Conservation (phyloP, 2,329 filamentous ascomycete genomes). For the Claviceps sp. region DNA sequence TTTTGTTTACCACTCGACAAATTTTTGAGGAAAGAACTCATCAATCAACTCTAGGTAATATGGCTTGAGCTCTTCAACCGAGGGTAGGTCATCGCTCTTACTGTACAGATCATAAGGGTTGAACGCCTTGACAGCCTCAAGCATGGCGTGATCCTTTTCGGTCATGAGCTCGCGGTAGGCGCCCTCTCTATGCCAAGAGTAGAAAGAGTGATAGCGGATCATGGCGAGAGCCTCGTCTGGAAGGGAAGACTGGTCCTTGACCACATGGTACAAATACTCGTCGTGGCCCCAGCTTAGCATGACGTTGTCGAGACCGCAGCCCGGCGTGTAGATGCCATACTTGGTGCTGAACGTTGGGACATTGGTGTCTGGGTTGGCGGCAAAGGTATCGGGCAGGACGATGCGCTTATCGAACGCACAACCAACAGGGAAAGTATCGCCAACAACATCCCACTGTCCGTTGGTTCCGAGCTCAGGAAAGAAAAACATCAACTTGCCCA, state of each 20-base stretch:
- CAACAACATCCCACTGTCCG: conserved; percentile 89
- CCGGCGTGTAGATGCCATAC: conserved; percentile 65
- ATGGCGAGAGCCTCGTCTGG: conserved; percentile 77
- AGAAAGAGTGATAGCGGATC: conserved; percentile 89
- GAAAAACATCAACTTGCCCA: conserved; percentile 70
- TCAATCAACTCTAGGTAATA: conserved; percentile 30
- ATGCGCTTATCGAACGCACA: conserved; percentile 63
- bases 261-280: conserved; percentile 76
- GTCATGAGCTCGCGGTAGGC: conserved; percentile 77
- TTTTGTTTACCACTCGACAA: conserved; percentile 23
- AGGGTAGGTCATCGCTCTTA: conserved; percentile 74
- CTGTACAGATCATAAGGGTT: conserved; percentile 89
- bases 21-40: conserved; percentile 27
- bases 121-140: conserved; percentile 71
- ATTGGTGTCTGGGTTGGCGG: conserved; percentile 57
- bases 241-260: conserved; percentile 67
- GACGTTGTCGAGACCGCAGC: conserved; percentile 74
- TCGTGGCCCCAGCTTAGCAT: conserved; percentile 89
- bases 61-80: conserved; percentile 59
- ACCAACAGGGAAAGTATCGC: conserved; percentile 71
- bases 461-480: conserved; percentile 51
- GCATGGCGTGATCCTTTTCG: conserved; percentile 65
- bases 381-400: conserved; percentile 71
- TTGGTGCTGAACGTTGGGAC: conserved; percentile 63
- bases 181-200: conserved; percentile 76